Base-by-base conservation (phyloP, 1,139 yeast species). In the Insectozyma bohioensis region DNA sequence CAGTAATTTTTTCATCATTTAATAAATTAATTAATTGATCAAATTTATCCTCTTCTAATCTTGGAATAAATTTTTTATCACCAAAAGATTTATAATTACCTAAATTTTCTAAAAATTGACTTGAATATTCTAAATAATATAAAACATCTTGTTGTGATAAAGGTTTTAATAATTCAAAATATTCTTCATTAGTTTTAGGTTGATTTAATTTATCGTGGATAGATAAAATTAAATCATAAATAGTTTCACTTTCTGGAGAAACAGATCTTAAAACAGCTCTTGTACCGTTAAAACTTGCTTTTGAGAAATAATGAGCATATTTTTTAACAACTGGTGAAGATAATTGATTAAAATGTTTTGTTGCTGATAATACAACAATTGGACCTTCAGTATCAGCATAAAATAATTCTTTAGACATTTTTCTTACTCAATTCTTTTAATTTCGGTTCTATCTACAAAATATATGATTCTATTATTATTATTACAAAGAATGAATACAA, bases 81-180 rank as follows among this genome's bases (percentile, higher is more conserved):
- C 96, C 96, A 59, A 87, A 87, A 1, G 94, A 82, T 61, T 85
- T 86, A 68, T 78, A 87, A 56, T 87, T 87, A 42, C 96, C 96
- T 52, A 83, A 68, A 57, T 87, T 87, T 32, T 82, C 69, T 49
- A 87, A 65, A 51, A 87, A 82, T 58, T 85, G 95, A 19, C 90
- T 75, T 6, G 87, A 79, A 49, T 85, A 87, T 52, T 85, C 94
- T 54, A 86, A 63, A 54, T 83, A 85, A 12, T 58, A 56, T 18
- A 59, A 53, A n/a, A 67, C 63, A 9, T 56, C 55, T 3, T 56
- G 58, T 8, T 56, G 55, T n/a, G 62, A 58, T 15, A 63, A 22
- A 16, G 27, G 22, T 2, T 39, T 41, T 33, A 65, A 48, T 20
- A 38, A 40, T 18, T 51, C 47, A 5, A 66, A 58, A 52, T 83